Evolutionary conservation across 2,329 filamentous ascomycete species (phyloP), one percentile per base, ranked within the genome.

Genomic region (Colletotrichum melonis): DNA sequence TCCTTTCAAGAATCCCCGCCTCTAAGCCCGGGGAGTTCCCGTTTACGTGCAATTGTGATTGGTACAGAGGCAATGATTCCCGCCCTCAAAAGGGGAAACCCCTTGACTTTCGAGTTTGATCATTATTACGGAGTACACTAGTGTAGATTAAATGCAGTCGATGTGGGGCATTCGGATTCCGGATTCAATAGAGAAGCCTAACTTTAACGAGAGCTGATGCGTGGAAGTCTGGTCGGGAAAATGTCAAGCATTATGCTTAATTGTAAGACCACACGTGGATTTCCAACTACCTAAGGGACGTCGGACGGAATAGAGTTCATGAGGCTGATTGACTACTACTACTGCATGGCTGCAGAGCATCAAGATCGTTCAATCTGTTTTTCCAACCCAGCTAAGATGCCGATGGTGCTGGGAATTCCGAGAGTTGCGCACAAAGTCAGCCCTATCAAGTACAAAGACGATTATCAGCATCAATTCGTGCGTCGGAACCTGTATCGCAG

Each of bases 211-310:
- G 55, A 28, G 55, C 24, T 26, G 14, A 5, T 30, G 11, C 55
- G 55, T 57, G 55, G 7, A 30, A 14, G 16, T 38, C 32, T 54
- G 38, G 38, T 70, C 42, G 67, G 46, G 6, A 54, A 60, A n/a
- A 32, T 24, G 30, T 22, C n/a, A n/a, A 52, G 19, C 26, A 30
- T 66, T 60, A 70, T 70, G 68, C 68, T 70, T 70, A 66, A 52
- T 54, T 59, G 26, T 28, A 69, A 69, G 42, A 42, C 38, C 22
- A 56, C 58, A 49, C 19, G 38, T 63, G 28, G 35, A 56, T 12
- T 35, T 11, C 12, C 32, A n/a, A 26, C 42, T 6, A 35, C 6
- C n/a, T 59, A 56, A 42, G 28, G 16, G 28, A 28, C 19, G 28
- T 9, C 30, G 16, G 28, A 32, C 16, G 7, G 8, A 58, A 32